Conservation (phyloP, 2,329 filamentous ascomycete genomes). For the Colletotrichum eremochloae region DNA sequence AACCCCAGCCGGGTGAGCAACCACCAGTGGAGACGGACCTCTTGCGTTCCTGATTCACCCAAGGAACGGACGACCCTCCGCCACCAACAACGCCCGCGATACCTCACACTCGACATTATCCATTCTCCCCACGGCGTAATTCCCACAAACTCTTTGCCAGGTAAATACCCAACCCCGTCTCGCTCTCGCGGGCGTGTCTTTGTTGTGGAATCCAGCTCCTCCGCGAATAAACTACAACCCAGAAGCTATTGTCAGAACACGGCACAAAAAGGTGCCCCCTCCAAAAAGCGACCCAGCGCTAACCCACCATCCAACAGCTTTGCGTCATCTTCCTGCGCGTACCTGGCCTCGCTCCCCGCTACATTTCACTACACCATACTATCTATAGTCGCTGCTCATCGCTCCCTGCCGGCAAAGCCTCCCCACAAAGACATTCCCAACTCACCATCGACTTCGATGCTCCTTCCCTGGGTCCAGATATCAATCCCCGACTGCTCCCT, state of each 20-base stretch:
- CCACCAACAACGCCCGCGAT: conserved; percentile 25
- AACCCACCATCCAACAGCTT: conserved; percentile 36
- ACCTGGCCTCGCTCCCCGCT: neutral
- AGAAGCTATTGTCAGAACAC: conserved; percentile 10
- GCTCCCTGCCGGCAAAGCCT: conserved; percentile 16
- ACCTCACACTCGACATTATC: conserved; percentile 10
- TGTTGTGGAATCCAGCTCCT: conserved; percentile 11
- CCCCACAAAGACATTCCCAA: conserved; percentile 26
- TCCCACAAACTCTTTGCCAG: neutral
- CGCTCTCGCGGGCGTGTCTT: conserved; percentile 6
- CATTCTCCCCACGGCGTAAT: conserved; percentile 1
- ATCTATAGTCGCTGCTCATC: conserved; percentile 2
- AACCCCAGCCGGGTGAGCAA: conserved; percentile 13
- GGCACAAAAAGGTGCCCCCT: conserved; percentile 11
- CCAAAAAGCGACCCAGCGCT: conserved; percentile 33
- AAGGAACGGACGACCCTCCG: conserved; percentile 30
- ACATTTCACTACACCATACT: neutral
- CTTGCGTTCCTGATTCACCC: conserved; percentile 35
- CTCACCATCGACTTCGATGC: conserved; percentile 30
- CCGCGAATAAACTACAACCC: neutral
- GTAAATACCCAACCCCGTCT: conserved; percentile 10
- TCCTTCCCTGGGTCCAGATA: conserved; percentile 12
- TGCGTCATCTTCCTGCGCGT: conserved; percentile 35
- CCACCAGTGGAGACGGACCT: conserved; percentile 19
- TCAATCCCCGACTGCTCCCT: conserved; percentile 17